phyloP scores from a whole-genome alignment of 441 rosid genomes.

The Populus hybrid region DNA sequence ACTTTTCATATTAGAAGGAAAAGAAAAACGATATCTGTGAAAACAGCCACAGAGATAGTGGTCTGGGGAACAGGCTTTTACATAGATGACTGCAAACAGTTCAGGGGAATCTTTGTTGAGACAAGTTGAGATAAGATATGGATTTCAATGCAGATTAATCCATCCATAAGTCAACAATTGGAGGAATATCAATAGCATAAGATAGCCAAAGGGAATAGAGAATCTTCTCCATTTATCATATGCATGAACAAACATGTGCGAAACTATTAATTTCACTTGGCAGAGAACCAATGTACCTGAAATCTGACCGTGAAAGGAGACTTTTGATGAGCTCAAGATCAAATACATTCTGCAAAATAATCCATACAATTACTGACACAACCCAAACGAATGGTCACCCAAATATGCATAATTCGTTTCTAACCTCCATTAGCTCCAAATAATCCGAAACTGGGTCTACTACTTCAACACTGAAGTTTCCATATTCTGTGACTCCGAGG shows the following conservation, averaged over 20 bases:
- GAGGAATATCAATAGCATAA: not conserved
- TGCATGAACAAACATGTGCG: not conserved
- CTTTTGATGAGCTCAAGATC: slow-evolving; percentile 81
- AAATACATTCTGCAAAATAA: slow-evolving; percentile 69
- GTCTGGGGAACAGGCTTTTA: not conserved
- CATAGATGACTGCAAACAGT: not conserved
- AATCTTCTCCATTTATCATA: not conserved
- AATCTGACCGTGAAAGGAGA: slow-evolving; percentile 72
- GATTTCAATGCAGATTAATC: not conserved
- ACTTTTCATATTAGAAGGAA: not conserved
- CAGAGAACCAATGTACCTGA: slow-evolving; percentile 48
- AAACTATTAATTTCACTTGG: not conserved
- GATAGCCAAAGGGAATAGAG: not conserved
- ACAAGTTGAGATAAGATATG: not conserved
- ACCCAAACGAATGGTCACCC: slow-evolving; percentile 16
- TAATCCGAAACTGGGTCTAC: slow-evolving; percentile 91
- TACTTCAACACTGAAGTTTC: slow-evolving; percentile 78
- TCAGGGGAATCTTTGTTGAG: not conserved
- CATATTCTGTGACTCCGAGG: slow-evolving; percentile 61
- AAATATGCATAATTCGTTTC: slow-evolving; percentile 22
- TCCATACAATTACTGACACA: slow-evolving; percentile 18
- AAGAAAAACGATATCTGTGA: not conserved
- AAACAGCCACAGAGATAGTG: not conserved
- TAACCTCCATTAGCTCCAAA: slow-evolving; percentile 90
- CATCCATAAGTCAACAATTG: not conserved